Conservation (phyloP, 2,329 filamentous ascomycete genomes). For the Cytospora schulzeri region DNA sequence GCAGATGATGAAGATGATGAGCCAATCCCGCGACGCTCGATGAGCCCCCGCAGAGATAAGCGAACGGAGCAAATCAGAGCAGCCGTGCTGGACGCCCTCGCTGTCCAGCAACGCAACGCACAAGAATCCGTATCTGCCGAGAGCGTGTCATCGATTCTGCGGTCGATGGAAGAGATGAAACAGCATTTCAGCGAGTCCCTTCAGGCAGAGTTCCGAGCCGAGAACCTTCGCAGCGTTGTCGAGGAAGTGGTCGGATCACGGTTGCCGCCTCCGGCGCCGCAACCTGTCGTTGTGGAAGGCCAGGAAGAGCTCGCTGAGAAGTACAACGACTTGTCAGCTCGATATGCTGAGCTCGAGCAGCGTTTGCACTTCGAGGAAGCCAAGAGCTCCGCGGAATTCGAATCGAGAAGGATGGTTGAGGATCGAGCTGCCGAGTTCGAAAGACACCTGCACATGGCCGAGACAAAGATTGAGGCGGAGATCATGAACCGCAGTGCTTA, state of each 20-base stretch:
- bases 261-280: constrained; percentile 53
- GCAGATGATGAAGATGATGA: constrained; percentile 86
- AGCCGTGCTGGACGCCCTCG: constrained; percentile 73
- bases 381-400: constrained; percentile 52
- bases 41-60: constrained; percentile 77
- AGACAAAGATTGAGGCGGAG: constrained; percentile 62
- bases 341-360: constrained; percentile 62
- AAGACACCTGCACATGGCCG: constrained; percentile 57
- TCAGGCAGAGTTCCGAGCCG: constrained; percentile 47
- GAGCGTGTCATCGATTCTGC: constrained; percentile 57
- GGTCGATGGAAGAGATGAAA: constrained; percentile 68
- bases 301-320: constrained; percentile 53
- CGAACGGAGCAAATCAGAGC: constrained; percentile 80
- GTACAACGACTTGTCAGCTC: constrained; percentile 60
- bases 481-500: constrained; percentile 62
- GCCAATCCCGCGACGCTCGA: constrained; percentile 63
- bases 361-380: constrained; percentile 51
- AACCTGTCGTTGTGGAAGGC: constrained; percentile 48
- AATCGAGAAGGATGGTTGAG: constrained; percentile 53
- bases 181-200: constrained; percentile 52
- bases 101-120: constrained; percentile 51
- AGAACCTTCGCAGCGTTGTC: constrained; percentile 63
- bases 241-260: constrained; percentile 64
- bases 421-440: constrained; percentile 56
- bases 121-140: constrained; percentile 36